These are phyloP conservation scores for Xerocomus spinulosus DNA, from an alignment of 768 basidiomycete species.

Conservation along the genomic window DNA sequence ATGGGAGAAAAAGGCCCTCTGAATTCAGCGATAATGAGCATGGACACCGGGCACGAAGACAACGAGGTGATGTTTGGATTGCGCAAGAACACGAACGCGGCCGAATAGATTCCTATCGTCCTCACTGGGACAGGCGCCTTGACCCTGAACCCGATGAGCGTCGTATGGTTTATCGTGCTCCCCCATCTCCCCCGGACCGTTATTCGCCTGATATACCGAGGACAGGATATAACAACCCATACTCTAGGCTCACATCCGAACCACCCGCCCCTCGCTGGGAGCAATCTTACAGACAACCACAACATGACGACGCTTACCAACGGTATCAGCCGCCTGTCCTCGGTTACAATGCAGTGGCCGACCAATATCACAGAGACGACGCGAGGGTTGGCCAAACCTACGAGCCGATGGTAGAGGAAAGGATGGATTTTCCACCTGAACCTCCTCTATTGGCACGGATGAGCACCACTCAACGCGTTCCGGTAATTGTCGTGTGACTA, in stretches of 20 bases:
- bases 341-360: neutral
- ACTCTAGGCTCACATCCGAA: neutral
- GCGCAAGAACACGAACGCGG: slow-evolving; percentile 10
- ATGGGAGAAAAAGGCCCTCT: slow-evolving; percentile 19
- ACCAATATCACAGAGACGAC: slow-evolving; percentile 7
- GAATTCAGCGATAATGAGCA: slow-evolving; percentile 22
- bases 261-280: slow-evolving; percentile 10
- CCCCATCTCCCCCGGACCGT: slow-evolving; percentile 1
- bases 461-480: slow-evolving; percentile 14
- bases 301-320: slow-evolving; percentile 12
- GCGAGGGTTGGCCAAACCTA: slow-evolving; percentile 6
- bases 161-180: slow-evolving; percentile 4
- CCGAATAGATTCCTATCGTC: slow-evolving; percentile 4
- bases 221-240: slow-evolving; percentile 6
- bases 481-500: slow-evolving; percentile 15
- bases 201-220: slow-evolving; percentile 8
- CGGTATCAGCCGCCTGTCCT: slow-evolving; percentile 5
- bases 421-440: slow-evolving; percentile 12
- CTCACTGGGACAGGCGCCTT: slow-evolving; percentile 8
- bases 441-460: slow-evolving; percentile 24
- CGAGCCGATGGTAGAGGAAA: slow-evolving; percentile 12
- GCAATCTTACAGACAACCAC: slow-evolving; percentile 7
- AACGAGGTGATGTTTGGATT: slow-evolving; percentile 19
- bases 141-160: slow-evolving; percentile 15
- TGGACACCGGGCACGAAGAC: slow-evolving; percentile 19